Evolutionary conservation across 1,284 basidiomycete species (phyloP).

Genomic region (Coniferiporia weirii): DNA sequence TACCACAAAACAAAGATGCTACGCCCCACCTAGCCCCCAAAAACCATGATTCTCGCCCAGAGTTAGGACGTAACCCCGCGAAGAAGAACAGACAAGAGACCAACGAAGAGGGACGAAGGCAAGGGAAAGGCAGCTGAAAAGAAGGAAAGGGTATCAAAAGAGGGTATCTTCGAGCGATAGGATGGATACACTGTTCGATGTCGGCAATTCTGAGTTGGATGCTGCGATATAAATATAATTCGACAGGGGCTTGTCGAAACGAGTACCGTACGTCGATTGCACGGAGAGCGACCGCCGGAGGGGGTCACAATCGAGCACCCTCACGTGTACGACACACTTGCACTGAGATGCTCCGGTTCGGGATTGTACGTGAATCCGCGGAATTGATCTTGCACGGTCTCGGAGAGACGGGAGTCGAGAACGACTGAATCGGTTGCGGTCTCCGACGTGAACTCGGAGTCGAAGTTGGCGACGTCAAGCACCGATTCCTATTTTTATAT

Average conservation of each 20-base stretch:
- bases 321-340: slow-evolving; percentile 2
- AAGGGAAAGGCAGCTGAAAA: not conserved
- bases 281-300: not conserved
- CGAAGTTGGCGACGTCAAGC: slow-evolving; percentile 86
- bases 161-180: not conserved
- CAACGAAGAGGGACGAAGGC: not conserved
- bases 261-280: not conserved
- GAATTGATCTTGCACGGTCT: slow-evolving; percentile 95
- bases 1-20: not conserved
- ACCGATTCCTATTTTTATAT: slow-evolving; percentile 64
- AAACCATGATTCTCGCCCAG: not conserved
- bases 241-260: not conserved
- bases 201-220: not conserved
- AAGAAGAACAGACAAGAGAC: not conserved
- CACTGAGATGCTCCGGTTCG: slow-evolving; percentile 32
- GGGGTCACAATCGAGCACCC: not conserved
- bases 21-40: not conserved
- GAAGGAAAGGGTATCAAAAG: not conserved
- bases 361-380: slow-evolving; percentile 83
- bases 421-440: slow-evolving; percentile 92
- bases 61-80: not conserved
- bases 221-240: not conserved
- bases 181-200: not conserved
- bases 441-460: slow-evolving; percentile 91
- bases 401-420: slow-evolving; percentile 84